Base-by-base conservation (phyloP, 495 filamentous ascomycete genomes). In the Chaetomium fimeti region DNA sequence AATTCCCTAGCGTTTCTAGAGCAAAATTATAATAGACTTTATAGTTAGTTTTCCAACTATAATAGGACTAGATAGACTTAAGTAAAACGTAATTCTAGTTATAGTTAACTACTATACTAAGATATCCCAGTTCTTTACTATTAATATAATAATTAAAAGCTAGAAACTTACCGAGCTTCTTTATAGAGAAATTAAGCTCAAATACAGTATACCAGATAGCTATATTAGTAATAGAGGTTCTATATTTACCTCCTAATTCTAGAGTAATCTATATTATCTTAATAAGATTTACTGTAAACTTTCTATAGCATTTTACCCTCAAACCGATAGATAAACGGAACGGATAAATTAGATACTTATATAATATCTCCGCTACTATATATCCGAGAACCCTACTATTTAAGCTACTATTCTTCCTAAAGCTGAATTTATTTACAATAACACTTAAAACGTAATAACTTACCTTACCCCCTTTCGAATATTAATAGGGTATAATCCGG, bases 311-410 rank as follows among this genome's bases (percentile, higher is more conserved):
- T n/a, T n/a, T n/a, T n/a, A n/a, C n/a, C n/a, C 22, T 5, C 20
- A 57, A 57, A 42, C 20, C 8, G 55, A 57, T n/a, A n/a, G 56
- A 2, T 13, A 58, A 29, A 47, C 12, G 11, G 56, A 58, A 20
- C 6, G 40, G 12, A 45, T 4, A 20, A 58, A 58, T 18, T 13
- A 58, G 24, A 58, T 38, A 7, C 24, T 58, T 1, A 45, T 58
- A 3, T 12, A 58, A 29, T 58, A 58, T 15, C 12, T 58, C 9
- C 24, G 24, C 9, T 58, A 24, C 24, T 58, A 28, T 15, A 15
- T 5, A 3, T 1, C 4, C 0, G 1, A 22, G 8, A n/a, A 47
- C 9, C 56, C 20, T 42, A n/a, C n/a, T n/a, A n/a, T n/a, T n/a
- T n/a, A n/a, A n/a, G n/a, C n/a, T n/a, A n/a, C n/a, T n/a, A n/a